Percentiles rank a stretch among this genome's conserved stretches.
Evolutionary conservation across 805 yeast genomes (phyloP).

Genomic region (Candida alai): DNA sequence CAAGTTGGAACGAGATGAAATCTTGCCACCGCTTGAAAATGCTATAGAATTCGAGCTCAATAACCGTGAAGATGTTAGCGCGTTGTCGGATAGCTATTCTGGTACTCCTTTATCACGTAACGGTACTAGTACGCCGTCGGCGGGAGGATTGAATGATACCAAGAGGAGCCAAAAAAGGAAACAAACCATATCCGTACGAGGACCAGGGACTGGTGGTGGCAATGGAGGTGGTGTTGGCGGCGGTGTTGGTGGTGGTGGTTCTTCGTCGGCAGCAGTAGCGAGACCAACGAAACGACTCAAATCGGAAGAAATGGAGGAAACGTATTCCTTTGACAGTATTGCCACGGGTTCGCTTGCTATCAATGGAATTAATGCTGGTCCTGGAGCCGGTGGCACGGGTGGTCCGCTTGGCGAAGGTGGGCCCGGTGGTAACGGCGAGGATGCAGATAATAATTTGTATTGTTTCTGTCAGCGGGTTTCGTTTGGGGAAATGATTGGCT

Average conservation of each 20-base stretch:
- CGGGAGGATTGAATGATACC: constrained; percentile 14
- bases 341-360: constrained; percentile 11
- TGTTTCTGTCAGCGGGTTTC: constrained; percentile 95
- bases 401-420: constrained; percentile 14
- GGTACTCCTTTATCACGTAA: constrained; percentile 30
- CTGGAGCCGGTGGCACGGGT: constrained; percentile 16
- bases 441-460: constrained; percentile 50
- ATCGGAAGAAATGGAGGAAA: constrained; percentile 22
- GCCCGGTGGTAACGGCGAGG: constrained; percentile 33
- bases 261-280: constrained; percentile 5
- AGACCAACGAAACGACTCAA: constrained; percentile 19
- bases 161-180: constrained; percentile 26
- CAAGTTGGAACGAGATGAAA: constrained; percentile 75
- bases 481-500: constrained; percentile 96
- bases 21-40: constrained; percentile 54
- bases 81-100: constrained; percentile 22
- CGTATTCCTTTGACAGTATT: constrained; percentile 2
- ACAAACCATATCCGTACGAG: constrained; percentile 7
- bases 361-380: constrained; percentile 10
- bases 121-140: constrained; percentile 12
- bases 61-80: constrained; percentile 11
- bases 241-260: background rate
- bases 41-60: constrained; percentile 15
- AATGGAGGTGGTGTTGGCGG: background rate
- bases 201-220: background rate